phyloP scores from a whole-genome alignment of 331 rosid genomes.

The Malus hybrid region DNA sequence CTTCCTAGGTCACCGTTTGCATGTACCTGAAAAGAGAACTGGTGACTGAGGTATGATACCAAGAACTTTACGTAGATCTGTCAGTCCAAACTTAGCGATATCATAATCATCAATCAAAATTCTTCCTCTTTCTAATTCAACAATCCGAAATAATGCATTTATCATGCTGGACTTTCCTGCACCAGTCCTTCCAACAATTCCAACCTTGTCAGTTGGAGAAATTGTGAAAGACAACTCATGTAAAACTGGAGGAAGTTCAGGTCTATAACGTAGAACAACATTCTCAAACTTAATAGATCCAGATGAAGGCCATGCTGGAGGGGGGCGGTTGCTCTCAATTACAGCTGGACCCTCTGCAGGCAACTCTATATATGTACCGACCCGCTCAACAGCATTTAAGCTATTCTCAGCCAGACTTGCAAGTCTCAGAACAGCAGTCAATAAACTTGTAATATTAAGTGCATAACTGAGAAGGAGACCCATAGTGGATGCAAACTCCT shows the following conservation, averaged over 20 bases:
- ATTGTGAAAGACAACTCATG: constrained; percentile 37
- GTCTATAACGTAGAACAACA: constrained; percentile 46
- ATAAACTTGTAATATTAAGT: constrained; percentile 70
- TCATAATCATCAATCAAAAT: constrained; percentile 41
- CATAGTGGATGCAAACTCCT: constrained; percentile 48
- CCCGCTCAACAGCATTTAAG: constrained; percentile 68
- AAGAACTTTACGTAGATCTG: constrained; percentile 43
- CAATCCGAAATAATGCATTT: constrained; percentile 42
- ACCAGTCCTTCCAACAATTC: constrained; percentile 54
- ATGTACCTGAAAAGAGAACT: constrained; percentile 41
- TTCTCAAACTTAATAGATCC: constrained; percentile 40
- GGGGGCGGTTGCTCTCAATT: constrained; percentile 41
- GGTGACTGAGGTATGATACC: constrained; percentile 50
- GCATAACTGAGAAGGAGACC: constrained; percentile 73
- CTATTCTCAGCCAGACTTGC: constrained; percentile 51
- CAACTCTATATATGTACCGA: constrained; percentile 73
- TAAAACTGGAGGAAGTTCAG: constrained; percentile 45
- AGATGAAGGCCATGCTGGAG: constrained; percentile 47
- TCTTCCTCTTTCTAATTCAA: constrained; percentile 42
- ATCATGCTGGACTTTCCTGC: constrained; percentile 52
- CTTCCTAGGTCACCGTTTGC: neutral
- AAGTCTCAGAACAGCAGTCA: constrained; percentile 80
- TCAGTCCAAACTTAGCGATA: constrained; percentile 36
- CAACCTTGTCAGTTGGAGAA: constrained; percentile 43
- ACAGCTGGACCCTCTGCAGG: constrained; percentile 57